A percentile compares a stretch with the other conserved stretches of the same genome.
Evolutionary conservation across 2,329 filamentous ascomycete species (phyloP).

Genomic region (Nakataea oryzae): DNA sequence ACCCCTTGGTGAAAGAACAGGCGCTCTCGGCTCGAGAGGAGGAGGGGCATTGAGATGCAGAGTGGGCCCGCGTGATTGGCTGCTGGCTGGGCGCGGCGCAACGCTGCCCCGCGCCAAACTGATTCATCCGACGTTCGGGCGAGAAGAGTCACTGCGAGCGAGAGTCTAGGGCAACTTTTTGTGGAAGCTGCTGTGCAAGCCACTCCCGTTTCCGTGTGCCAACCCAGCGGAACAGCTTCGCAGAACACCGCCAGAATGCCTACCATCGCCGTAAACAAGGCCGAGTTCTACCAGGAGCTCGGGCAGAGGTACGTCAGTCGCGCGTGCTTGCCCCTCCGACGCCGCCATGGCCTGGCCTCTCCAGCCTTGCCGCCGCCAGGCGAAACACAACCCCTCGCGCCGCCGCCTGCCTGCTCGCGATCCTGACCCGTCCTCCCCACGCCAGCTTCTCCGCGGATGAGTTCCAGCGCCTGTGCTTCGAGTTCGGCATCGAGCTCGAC

Average conservation of each 20-base stretch:
- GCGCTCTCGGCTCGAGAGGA: background rate
- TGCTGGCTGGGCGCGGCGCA: background rate
- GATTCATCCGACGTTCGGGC: background rate
- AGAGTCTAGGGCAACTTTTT: background rate
- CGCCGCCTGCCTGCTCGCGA: background rate
- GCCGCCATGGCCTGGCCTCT: background rate
- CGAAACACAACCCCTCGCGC: background rate
- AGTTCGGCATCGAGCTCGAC: conserved; percentile 96
- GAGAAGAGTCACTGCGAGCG: background rate
- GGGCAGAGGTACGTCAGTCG: conserved; percentile 2
- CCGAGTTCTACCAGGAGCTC: conserved; percentile 4
- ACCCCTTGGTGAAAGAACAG: background rate
- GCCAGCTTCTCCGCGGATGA: conserved; percentile 77
- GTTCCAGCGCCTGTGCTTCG: conserved; percentile 96
- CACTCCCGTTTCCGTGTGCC: background rate
- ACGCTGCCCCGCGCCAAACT: background rate
- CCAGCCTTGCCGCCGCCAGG: background rate
- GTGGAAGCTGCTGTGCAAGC: background rate
- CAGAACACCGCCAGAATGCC: conserved; percentile 3
- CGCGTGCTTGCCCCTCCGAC: background rate
- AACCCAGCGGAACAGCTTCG: background rate
- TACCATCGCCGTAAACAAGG: conserved; percentile 4
- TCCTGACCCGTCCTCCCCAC: background rate
- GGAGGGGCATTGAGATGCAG: background rate
- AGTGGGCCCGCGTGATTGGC: background rate